These are phyloP conservation scores for Pneumocystis oryctolagi DNA, from an alignment of 1,139 yeast species.

Conservation along the genomic window DNA sequence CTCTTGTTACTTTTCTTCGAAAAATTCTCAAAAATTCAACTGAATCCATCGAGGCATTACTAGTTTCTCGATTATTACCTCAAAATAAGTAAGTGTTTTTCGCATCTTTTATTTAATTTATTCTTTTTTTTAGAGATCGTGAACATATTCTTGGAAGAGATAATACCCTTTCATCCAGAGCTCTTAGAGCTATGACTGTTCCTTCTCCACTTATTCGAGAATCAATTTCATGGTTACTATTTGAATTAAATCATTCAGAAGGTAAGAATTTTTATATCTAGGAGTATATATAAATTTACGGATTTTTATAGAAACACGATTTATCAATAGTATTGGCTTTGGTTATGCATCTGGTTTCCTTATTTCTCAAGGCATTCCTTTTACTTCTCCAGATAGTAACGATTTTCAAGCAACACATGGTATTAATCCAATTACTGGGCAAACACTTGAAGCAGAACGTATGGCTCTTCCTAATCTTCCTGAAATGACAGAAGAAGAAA, in stretches of 20 bases:
- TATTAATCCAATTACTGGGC: conserved; percentile 23
- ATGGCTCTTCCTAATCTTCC: conserved; percentile 15
- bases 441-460: conserved; percentile 13
- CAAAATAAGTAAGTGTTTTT: neutral
- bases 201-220: conserved; percentile 7
- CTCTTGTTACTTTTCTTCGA: conserved; percentile 4
- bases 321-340: conserved; percentile 21
- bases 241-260: conserved; percentile 12
- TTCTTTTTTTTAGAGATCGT: conserved; percentile 9
- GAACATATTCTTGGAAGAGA: conserved; percentile 14
- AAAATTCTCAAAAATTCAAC: neutral
- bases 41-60: conserved; percentile 3
- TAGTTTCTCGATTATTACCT: conserved; percentile 6
- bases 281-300: neutral
- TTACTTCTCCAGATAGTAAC: conserved; percentile 13
- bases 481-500: conserved; percentile 36
- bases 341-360: conserved; percentile 23
- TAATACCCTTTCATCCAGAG: conserved; percentile 8
- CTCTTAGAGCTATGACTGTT: conserved; percentile 11
- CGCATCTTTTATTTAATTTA: neutral
- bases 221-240: conserved; percentile 11
- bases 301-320: conserved; percentile 8
- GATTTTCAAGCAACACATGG: conserved; percentile 2
- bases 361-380: conserved; percentile 18
- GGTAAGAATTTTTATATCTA: conserved; percentile 7